Conservation (phyloP, 345 rosid genomes). For the Citrus hindsii region DNA sequence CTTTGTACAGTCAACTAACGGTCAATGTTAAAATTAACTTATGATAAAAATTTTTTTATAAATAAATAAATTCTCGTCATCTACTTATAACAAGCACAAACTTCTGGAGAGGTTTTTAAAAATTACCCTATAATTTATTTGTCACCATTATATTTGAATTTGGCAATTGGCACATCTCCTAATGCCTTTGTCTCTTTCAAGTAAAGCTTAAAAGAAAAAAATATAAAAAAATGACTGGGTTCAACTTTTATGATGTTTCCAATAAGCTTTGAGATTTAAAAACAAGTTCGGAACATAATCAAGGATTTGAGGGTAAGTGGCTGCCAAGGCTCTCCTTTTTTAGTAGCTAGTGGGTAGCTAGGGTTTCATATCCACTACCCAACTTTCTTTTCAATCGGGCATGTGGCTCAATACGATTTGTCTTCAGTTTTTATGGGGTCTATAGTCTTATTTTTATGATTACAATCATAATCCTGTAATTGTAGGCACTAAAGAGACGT, state of each 20-base stretch:
- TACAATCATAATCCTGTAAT: background rate
- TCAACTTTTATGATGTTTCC: background rate
- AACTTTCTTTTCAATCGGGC: background rate
- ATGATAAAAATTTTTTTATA: too few species aligned
- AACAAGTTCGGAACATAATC: background rate
- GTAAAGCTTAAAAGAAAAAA: background rate
- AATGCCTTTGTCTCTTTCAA: background rate
- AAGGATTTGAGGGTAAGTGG: background rate
- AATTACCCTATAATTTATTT: too few species aligned
- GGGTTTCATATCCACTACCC: background rate
- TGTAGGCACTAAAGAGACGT: background rate
- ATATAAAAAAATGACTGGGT: background rate
- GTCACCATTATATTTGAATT: background rate
- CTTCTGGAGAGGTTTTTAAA: too few species aligned
- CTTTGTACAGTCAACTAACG: too few species aligned
- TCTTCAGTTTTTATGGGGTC: background rate
- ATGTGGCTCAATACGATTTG: slow-evolving; percentile 15
- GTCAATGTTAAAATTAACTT: too few species aligned
- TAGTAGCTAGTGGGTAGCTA: background rate
- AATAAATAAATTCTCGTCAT: too few species aligned
- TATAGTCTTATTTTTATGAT: background rate
- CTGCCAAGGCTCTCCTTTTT: background rate
- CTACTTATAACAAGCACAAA: too few species aligned
- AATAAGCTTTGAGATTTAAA: background rate
- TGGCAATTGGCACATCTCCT: background rate